Evolutionary conservation across 805 yeast species (phyloP), one percentile per base, ranked within the genome.

Genomic region (Kodamaea kakaduensis): DNA sequence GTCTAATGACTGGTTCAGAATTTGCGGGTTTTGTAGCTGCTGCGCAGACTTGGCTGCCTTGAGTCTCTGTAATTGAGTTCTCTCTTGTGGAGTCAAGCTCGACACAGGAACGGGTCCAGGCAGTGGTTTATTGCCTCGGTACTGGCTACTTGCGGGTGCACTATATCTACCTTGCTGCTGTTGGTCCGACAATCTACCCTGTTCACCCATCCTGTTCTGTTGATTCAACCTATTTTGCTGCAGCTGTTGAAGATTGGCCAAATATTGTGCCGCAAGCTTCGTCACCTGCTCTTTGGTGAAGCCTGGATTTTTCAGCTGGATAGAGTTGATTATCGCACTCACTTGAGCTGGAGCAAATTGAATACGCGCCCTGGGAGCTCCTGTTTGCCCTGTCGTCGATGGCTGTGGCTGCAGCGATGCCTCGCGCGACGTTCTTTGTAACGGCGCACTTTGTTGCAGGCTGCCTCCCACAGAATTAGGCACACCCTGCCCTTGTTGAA

Each of bases 291-390:
- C 81, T 41, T 77, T 77, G 8, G 77, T 64, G 50, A 78, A 58
- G 20, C 67, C 71, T 1, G 87, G 87, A 51, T 80, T 74, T 46
- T 78, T 78, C n/a, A 71, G 59, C 50, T 79, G 84, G 36, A 80
- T 79, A 29, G 79, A 77, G 44, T 68, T 75, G 38, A 80, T 74
- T 26, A 80, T 71, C 1, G 83, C 80, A 7, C 83, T 71, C 3
- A 80, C 82, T 46, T 80, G 85, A 1, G 78, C 74, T 9, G 79
- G 76, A 0, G 78, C 72, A 53, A 77, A 73, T 27, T 63, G 67
- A 14, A 66, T 56, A 19, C 68, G 48, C 9, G 65, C 58, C 34
- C 63, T 59, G 9, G 32, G 33, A 17, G 24, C 34, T 18, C 37
- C 26, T 6, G 38, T 12, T 19, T 26, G 32, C 17, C 20, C 31